Evolutionary conservation across 1,139 yeast species (phyloP).

Genomic region (Yamadazyma epiphylla): DNA sequence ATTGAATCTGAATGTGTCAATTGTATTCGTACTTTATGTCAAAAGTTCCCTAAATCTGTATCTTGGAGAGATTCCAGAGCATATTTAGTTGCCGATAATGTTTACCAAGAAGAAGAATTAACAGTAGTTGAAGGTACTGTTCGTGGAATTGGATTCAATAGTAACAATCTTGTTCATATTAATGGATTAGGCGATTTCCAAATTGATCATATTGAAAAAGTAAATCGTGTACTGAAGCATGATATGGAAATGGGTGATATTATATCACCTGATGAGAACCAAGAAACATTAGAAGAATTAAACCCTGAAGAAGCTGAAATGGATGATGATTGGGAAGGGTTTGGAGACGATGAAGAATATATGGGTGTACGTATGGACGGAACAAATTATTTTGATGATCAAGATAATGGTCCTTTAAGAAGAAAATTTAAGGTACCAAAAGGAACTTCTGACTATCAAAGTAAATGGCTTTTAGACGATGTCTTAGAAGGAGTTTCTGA

Average conservation of each 20-base stretch:
- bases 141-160: conserved; percentile 80
- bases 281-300: conserved; percentile 65
- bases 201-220: conserved; percentile 60
- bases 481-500: conserved; percentile 47
- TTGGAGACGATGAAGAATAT: conserved; percentile 33
- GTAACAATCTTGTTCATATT: conserved; percentile 74
- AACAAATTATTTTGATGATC: conserved; percentile 54
- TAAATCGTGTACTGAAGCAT: conserved; percentile 7
- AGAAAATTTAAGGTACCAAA: conserved; percentile 57
- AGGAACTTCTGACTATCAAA: conserved; percentile 93
- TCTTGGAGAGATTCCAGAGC: conserved; percentile 93
- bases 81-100: conserved; percentile 75
- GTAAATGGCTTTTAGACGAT: conserved; percentile 80
- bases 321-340: conserved; percentile 39
- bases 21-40: conserved; percentile 73
- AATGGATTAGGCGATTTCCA: conserved; percentile 92
- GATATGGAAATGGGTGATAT: conserved; percentile 27
- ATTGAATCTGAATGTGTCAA: conserved; percentile 62
- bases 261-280: conserved; percentile 47
- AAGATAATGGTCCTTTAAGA: conserved; percentile 19
- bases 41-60: conserved; percentile 79
- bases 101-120: conserved; percentile 24
- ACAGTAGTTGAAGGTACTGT: conserved; percentile 76
- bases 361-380: conserved; percentile 72
- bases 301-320: conserved; percentile 57